Evolutionary conservation across 1,284 basidiomycete genomes (phyloP).

Genomic region (Uromyces viciae-fabae): DNA sequence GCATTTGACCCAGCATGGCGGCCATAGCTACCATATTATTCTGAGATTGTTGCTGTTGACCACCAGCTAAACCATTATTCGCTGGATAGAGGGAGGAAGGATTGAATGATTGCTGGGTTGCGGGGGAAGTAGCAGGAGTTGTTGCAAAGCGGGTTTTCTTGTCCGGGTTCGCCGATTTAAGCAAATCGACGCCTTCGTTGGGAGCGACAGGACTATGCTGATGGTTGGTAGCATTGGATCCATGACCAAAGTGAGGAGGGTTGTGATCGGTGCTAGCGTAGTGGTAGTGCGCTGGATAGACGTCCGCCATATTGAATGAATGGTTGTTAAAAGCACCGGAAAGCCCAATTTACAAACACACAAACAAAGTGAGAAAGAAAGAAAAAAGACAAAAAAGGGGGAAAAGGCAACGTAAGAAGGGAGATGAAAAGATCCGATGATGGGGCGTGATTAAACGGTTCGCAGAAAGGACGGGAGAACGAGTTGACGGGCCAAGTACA

Average conservation of each 20-base stretch:
- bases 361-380: constrained; percentile 25
- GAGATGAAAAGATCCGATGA: constrained; percentile 25
- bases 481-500: constrained; percentile 31
- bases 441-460: constrained; percentile 32
- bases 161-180: constrained; percentile 29
- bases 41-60: constrained; percentile 29
- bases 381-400: background rate
- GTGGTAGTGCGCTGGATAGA: constrained; percentile 38
- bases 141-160: constrained; percentile 43
- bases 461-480: constrained; percentile 21
- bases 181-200: constrained; percentile 17
- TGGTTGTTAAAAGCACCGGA: constrained; percentile 13
- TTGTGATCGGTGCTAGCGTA: constrained; percentile 22
- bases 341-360: constrained; percentile 26
- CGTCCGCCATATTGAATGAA: constrained; percentile 42
- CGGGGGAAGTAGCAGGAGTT: constrained; percentile 16
- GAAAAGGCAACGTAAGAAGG: background rate
- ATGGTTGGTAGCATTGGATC: constrained; percentile 6
- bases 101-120: constrained; percentile 28
- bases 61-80: constrained; percentile 41
- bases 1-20: constrained; percentile 33
- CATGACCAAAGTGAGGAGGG: background rate
- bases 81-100: constrained; percentile 39
- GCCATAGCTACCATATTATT: constrained; percentile 43
- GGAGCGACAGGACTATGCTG: background rate